Conservation (phyloP, 805 yeast species). For the Ogataea glucozyma region DNA sequence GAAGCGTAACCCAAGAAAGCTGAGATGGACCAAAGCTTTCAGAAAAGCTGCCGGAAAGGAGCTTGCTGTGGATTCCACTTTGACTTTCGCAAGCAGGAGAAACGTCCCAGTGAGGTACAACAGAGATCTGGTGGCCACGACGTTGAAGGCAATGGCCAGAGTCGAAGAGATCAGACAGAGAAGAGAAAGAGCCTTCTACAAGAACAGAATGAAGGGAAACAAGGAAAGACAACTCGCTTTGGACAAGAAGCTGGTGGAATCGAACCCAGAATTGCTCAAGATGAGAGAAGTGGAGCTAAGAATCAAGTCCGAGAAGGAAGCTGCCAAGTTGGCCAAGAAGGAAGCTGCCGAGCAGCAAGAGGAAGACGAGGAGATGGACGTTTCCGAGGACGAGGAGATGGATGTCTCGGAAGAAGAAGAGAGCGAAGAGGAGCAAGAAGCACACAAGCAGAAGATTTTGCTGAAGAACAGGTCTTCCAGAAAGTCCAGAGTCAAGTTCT, state of each 20-base stretch:
- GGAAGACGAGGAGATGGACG: slow-evolving; percentile 50
- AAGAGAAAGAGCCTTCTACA: slow-evolving; percentile 98
- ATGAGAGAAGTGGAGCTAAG: slow-evolving; percentile 92
- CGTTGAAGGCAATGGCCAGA: slow-evolving; percentile 93
- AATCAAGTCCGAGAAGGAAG: slow-evolving; percentile 69
- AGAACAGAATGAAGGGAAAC: slow-evolving; percentile 99
- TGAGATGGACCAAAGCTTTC: slow-evolving; percentile 98
- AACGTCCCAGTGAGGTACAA: slow-evolving; percentile 97
- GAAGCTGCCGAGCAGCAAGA: slow-evolving; percentile 48
- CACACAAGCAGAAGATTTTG: slow-evolving; percentile 52
- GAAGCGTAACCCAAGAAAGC: slow-evolving; percentile 97
- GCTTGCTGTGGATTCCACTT: slow-evolving; percentile 93
- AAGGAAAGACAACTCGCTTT: slow-evolving; percentile 80
- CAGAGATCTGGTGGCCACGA: slow-evolving; percentile 92
- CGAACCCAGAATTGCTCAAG: slow-evolving; percentile 84
- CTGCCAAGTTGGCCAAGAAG: slow-evolving; percentile 53
- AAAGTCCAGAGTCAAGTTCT: slow-evolving; percentile 44
- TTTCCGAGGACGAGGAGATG: slow-evolving; percentile 34
- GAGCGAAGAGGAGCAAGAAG: slow-evolving; percentile 40
- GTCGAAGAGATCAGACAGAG: slow-evolving; percentile 93
- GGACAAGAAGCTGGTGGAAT: slow-evolving; percentile 86
- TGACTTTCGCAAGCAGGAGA: slow-evolving; percentile 96
- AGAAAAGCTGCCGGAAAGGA: slow-evolving; percentile 99
- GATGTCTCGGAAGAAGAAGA: slow-evolving; percentile 38
- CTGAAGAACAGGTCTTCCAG: slow-evolving; percentile 66